These are phyloP conservation scores for Balamuthia mandrillaris DNA, from an alignment of 208 protist genomes.

Conservation along the genomic window DNA sequence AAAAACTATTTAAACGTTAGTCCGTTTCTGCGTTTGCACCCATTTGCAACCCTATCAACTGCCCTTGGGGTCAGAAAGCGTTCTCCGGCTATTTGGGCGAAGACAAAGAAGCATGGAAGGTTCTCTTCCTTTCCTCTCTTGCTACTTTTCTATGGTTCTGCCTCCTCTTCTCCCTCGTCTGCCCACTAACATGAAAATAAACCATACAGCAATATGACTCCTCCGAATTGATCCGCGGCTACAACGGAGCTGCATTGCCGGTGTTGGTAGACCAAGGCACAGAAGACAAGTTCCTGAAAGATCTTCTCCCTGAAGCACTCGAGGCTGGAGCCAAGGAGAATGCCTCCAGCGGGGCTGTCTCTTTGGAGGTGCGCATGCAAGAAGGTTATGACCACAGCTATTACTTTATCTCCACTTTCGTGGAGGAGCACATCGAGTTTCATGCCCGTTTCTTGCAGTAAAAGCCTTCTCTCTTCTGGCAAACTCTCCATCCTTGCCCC, in stretches of 20 bases:
- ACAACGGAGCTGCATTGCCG: slow-evolving; percentile 32
- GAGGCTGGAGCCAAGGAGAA: not conserved
- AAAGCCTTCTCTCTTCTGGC: too few species aligned
- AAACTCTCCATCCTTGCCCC: too few species aligned
- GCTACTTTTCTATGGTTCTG: not conserved
- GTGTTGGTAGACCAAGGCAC: slow-evolving; percentile 66
- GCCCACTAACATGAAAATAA: not conserved
- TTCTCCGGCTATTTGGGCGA: slow-evolving; percentile 72
- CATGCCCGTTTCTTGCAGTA: slow-evolving; percentile 21
- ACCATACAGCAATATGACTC: slow-evolving; percentile 56
- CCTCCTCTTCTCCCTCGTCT: not conserved
- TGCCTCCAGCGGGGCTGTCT: not conserved
- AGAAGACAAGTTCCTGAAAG: slow-evolving; percentile 59
- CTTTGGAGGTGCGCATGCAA: slow-evolving; percentile 50
- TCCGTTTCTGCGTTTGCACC: slow-evolving; percentile 77
- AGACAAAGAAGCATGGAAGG: slow-evolving; percentile 57
- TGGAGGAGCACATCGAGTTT: slow-evolving; percentile 63
- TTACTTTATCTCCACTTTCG: slow-evolving; percentile 71
- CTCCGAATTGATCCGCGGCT: slow-evolving; percentile 44
- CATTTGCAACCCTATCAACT: slow-evolving; percentile 74
- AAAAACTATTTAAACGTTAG: slow-evolving; percentile 12
- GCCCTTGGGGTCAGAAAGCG: slow-evolving; percentile 71
- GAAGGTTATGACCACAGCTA: slow-evolving; percentile 58
- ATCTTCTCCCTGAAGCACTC: slow-evolving; percentile 48
- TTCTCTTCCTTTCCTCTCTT: not conserved